Percentiles rank a stretch among this genome's conserved stretches.
Conservation (phyloP, 495 filamentous ascomycete species). For the Penicillium crystallinum region DNA sequence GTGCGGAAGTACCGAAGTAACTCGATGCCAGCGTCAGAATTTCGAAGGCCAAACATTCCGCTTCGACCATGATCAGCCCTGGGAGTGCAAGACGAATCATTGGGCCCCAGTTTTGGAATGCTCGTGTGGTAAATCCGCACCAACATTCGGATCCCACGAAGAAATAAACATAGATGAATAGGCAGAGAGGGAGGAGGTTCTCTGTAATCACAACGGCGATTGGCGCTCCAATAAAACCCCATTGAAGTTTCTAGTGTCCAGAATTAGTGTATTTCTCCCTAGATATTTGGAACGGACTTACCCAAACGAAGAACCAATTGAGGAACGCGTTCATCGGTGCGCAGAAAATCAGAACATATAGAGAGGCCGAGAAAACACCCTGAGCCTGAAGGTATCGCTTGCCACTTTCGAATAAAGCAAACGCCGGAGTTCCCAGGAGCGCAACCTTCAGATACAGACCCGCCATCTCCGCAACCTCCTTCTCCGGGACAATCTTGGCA, state of each 20-base stretch:
- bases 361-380: constrained; percentile 62
- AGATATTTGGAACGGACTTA: constrained; percentile 24
- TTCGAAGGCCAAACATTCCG: constrained; percentile 84
- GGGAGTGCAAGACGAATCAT: constrained; percentile 83
- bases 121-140: constrained; percentile 68
- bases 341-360: constrained; percentile 62
- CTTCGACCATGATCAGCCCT: constrained; percentile 87
- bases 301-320: constrained; percentile 74
- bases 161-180: constrained; percentile 66
- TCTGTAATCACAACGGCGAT: constrained; percentile 80
- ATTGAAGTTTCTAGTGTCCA: constrained; percentile 51
- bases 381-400: constrained; percentile 74
- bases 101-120: constrained; percentile 76
- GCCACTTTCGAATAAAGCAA: constrained; percentile 64
- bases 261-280: constrained; percentile 3
- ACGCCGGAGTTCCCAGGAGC: constrained; percentile 62
- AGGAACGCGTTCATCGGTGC: constrained; percentile 67
- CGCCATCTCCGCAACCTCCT: constrained; percentile 56
- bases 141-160: constrained; percentile 60
- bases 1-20: constrained; percentile 61
- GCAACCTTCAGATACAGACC: constrained; percentile 64
- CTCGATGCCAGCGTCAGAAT: constrained; percentile 68
- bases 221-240: constrained; percentile 80
- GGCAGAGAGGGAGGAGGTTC: constrained; percentile 67
- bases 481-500: constrained; percentile 58